Conservation (phyloP, 495 filamentous ascomycete species). For the Parmelia sp. region DNA sequence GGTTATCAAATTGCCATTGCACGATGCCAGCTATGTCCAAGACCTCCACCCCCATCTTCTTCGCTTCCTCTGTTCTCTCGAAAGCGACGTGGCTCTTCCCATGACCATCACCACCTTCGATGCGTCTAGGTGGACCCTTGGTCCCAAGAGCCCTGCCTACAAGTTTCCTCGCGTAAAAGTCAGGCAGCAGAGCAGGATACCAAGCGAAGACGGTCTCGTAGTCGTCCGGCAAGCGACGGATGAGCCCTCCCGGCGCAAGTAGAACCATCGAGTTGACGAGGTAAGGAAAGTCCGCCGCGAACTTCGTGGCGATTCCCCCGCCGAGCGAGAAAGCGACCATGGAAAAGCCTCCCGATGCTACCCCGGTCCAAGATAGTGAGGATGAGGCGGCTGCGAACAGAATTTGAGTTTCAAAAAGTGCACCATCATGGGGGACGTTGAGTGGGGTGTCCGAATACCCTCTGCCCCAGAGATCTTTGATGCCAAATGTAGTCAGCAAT, state of each 20-base stretch:
- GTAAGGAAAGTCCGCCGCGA: conserved; percentile 17
- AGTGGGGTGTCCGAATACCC: conserved; percentile 31
- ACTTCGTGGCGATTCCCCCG: conserved; percentile 21
- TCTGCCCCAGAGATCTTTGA: conserved; percentile 30
- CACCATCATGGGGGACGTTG: conserved; percentile 11
- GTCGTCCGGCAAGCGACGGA: conserved; percentile 21
- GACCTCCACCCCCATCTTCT: conserved; percentile 25
- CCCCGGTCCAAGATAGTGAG: conserved; percentile 18
- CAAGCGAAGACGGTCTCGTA: conserved; percentile 25
- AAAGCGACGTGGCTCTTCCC: not conserved
- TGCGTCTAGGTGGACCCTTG: not conserved
- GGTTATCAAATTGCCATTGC: conserved; percentile 50
- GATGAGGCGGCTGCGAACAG: conserved; percentile 17
- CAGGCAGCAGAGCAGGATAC: conserved; percentile 19
- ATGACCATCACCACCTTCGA: not conserved
- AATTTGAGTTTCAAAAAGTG: conserved; percentile 17
- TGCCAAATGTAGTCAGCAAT: not conserved
- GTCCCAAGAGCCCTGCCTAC: conserved; percentile 14
- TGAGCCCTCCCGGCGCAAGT: conserved; percentile 19
- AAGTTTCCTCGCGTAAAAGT: conserved; percentile 7
- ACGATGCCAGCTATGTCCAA: conserved; percentile 38
- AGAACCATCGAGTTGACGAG: conserved; percentile 18
- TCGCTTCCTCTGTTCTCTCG: conserved; percentile 32
- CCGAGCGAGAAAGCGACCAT: conserved; percentile 22
- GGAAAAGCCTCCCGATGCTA: conserved; percentile 18